Evolutionary conservation across 768 basidiomycete species (phyloP), one percentile per base, ranked within the genome.

Genomic region (Phaeotremella fagi): DNA sequence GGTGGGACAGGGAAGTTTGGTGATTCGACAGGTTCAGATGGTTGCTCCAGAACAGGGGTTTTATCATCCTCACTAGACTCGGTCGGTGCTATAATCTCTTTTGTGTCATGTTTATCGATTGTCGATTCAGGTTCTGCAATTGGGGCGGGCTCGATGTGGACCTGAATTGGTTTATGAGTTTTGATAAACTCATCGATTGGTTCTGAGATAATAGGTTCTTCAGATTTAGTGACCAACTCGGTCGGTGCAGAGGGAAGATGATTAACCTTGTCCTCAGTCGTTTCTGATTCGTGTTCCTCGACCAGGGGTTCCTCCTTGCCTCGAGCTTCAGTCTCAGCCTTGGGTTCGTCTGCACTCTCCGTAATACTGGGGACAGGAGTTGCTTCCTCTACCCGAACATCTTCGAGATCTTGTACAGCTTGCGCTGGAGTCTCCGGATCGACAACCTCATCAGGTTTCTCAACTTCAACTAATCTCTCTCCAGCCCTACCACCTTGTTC

Each of bases 71-170:
- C 9, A 6, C 12, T 7, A 9, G 38, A 41, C 22, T 45, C 14
- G 31, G 26, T 31, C 22, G 45, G 3, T 22, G 45, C 28, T 2
- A 38, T 33, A 14, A 26, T 20, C 12, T 18, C 22, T 11, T 44
- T 3, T n/a, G n/a, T n/a, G n/a, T n/a, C n/a, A n/a, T n/a, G n/a
- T n/a, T n/a, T n/a, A n/a, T n/a, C n/a, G 42, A 14, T 57, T 59
- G 3, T 45, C 37, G 7, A 50, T 33, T 33, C 61, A 1, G 62
- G 60, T 35, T 70, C 64, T 45, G 64, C 54, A 26, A 70, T 64
- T 4, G 68, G 64, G 0, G 60, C 64, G 2, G 68, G 64, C 36
- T 70, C 68, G 26, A 70, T 22, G 2, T 62, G 50, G n/a, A 64
- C 47, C 31, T 70, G 68, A 27, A 61, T 36, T 0, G 67, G 59